Evolutionary conservation across 768 basidiomycete species (phyloP).

Genomic region (Leccinum aurantiacum): DNA sequence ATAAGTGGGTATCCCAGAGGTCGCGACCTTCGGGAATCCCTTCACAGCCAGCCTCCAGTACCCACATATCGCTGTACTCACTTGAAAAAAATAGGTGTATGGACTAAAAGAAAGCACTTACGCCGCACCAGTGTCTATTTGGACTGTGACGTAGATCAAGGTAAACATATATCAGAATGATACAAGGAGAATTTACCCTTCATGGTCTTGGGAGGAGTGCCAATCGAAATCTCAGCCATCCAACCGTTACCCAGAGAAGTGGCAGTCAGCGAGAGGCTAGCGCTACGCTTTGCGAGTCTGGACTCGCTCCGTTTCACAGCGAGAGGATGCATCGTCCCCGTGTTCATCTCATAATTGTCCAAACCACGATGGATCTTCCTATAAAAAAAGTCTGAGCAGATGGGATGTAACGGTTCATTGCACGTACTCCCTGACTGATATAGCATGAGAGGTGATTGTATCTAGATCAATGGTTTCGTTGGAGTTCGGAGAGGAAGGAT

Average conservation of each 20-base stretch:
- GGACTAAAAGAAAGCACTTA: too few species aligned
- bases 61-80: too few species aligned
- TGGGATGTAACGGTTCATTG: neutral
- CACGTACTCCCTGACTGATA: neutral
- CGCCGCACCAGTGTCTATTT: too few species aligned
- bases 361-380: neutral
- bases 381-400: neutral
- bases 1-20: too few species aligned
- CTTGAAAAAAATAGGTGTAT: too few species aligned
- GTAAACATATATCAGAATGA: neutral
- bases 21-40: too few species aligned
- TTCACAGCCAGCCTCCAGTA: too few species aligned
- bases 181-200: neutral
- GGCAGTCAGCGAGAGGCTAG: neutral
- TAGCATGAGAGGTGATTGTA: neutral
- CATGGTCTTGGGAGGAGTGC: neutral
- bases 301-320: neutral
- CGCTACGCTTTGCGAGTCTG: neutral
- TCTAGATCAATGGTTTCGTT: neutral
- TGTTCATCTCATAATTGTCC: neutral
- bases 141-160: neutral
- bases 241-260: too few species aligned
- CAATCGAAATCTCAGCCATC: neutral
- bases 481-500: neutral
- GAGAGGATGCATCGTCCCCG: neutral